Evolutionary conservation across 78 protist genomes (phyloP).

Genomic region (Cyanophora paradoxa): DNA sequence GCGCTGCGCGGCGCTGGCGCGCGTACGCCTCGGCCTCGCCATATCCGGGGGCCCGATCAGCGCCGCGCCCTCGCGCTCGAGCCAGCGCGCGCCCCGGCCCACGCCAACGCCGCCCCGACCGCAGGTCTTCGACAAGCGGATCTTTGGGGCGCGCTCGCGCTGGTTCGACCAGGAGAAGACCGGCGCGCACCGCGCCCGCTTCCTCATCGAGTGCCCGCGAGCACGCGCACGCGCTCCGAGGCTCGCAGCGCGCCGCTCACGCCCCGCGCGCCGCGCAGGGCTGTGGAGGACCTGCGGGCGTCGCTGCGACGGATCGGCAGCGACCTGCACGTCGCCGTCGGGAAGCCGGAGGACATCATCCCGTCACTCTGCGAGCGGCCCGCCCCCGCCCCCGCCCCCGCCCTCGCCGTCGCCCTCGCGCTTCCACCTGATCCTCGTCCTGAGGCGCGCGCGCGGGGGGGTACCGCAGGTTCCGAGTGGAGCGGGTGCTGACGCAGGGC

Average conservation of each 20-base stretch:
- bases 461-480: too few relatives aligned
- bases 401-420: not conserved
- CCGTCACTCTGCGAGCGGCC: not conserved
- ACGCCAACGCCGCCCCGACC: too few relatives aligned
- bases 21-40: too few relatives aligned
- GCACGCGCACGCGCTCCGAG: too few relatives aligned
- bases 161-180: not conserved
- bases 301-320: slow-evolving; percentile 4
- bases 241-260: too few relatives aligned
- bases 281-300: slow-evolving; percentile 15
- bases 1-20: too few relatives aligned
- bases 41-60: too few relatives aligned
- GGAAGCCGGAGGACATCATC: slow-evolving; percentile 31
- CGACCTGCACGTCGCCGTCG: slow-evolving; percentile 32
- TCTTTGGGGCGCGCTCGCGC: not conserved
- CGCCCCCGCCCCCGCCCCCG: not conserved
- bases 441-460: too few relatives aligned
- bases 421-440: too few relatives aligned
- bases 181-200: slow-evolving; percentile 8
- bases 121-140: slow-evolving; percentile 13
- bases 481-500: not conserved
- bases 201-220: slow-evolving; percentile 16
- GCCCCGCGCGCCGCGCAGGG: too few relatives aligned
- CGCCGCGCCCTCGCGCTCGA: too few relatives aligned
- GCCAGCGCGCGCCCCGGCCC: too few relatives aligned